Base-by-base conservation (phyloP, 176 grass and related monocot genomes). In the Themeda triandra region DNA sequence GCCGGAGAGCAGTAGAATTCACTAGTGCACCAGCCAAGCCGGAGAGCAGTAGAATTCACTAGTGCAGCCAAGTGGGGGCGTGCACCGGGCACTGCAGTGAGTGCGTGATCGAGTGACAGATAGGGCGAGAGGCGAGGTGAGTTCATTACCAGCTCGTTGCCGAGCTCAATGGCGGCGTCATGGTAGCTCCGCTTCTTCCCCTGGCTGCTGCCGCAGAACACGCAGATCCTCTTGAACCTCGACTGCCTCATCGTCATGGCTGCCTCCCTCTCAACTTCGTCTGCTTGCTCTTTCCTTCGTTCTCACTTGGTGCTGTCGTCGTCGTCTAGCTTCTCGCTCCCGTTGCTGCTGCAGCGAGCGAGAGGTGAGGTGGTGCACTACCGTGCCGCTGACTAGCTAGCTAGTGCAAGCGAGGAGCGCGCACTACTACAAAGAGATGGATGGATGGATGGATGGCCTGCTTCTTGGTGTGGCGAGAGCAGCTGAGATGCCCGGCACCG, bases 191-290 rank as follows among this genome's bases (percentile, higher is more conserved):
- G 90, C 91, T 96, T 99, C 90, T 90, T 96, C 30, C 97, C 93
- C 76, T 93, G 90, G 88, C 93, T 96, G 83, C 97, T 99, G 40
- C 97, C 97, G 51, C 97, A 99, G 87, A 99, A 99, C 35, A 99
- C 97, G 73, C 97, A 99, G 79, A 99, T 96, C 69, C 93, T 92
- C 80, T 90, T 95, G 89, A 98, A 98, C 89, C 93, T 92, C 35
- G 96, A 94, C 69, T 86, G 87, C 77, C 75, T 92, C 85, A 89
- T 86, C 35, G 88, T 82, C 79, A 71, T 74, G 27, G 27, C 28
- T 31, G 15, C 39, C 21, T n/a, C n/a, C n/a, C n/a, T 21, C 4
- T 21, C 1, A 4, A 2, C 23, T 42, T 24, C 24, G 11, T 81
- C 6, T 8, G 48, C 51, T 9, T 8, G 9, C 28, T 58, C 2